Percentiles rank a stretch among this genome's conserved stretches.
These are phyloP conservation scores for Erythrobasidium yunnanense DNA, from an alignment of 768 basidiomycete genomes.

Conservation along the genomic window DNA sequence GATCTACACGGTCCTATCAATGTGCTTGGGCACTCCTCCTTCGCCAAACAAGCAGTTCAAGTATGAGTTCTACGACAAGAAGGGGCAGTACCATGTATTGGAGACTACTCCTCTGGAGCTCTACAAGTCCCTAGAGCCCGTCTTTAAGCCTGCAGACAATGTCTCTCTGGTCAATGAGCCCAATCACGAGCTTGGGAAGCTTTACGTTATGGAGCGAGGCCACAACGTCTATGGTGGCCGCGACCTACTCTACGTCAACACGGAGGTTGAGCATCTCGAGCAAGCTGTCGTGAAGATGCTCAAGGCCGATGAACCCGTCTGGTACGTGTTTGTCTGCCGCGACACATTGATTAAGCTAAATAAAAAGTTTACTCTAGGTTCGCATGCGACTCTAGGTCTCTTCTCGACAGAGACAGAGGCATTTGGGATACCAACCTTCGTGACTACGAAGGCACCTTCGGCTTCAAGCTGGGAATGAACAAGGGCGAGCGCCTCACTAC, in stretches of 20 bases:
- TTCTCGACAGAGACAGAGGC: constrained; percentile 57
- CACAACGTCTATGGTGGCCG: constrained; percentile 85
- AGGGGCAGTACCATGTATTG: constrained; percentile 51
- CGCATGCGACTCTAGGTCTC: constrained; percentile 88
- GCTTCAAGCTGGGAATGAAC: constrained; percentile 63
- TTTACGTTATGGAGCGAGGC: constrained; percentile 83
- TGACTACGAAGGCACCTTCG: constrained; percentile 58
- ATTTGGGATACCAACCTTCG: constrained; percentile 53
- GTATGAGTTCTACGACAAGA: constrained; percentile 80
- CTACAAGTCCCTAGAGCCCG: constrained; percentile 47
- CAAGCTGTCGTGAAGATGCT: constrained; percentile 55
- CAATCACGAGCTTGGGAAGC: constrained; percentile 61
- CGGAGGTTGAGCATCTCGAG: constrained; percentile 12
- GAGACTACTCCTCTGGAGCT: constrained; percentile 72
- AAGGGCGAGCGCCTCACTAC: constrained; percentile 76
- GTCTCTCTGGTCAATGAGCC: constrained; percentile 92
- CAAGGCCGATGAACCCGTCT: constrained; percentile 33
- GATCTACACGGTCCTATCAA: constrained; percentile 69
- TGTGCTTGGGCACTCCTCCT: constrained; percentile 78
- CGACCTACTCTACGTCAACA: constrained; percentile 52
- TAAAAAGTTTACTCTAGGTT: constrained; percentile 48
- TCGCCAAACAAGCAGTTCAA: constrained; percentile 58
- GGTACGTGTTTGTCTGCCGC: too few relatives aligned
- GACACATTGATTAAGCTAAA: too few relatives aligned
- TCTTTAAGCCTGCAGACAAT: constrained; percentile 52